Base-by-base conservation (phyloP, 176 grass and related monocot genomes). In the Oryza glumipatula region DNA sequence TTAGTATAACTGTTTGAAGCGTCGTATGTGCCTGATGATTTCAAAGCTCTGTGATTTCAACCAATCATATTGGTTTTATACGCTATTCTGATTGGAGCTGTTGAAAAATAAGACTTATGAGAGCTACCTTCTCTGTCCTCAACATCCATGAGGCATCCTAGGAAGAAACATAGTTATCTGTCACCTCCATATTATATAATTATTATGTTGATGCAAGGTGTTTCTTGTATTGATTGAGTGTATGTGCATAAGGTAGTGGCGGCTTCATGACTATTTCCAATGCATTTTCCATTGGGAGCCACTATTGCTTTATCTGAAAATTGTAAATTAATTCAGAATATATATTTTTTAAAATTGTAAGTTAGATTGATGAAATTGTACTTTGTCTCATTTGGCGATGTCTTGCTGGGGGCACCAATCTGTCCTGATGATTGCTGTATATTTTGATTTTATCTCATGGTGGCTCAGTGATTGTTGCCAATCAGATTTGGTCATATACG, bases 11-110 rank as follows among this genome's bases (percentile, higher is more conserved):
- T 51, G 17, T 44, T 54, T 15, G 6, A 6, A 32, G 41, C 67
- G 6, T 44, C 66, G 7, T 41, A 2, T 26, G 21, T 0, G 26
- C 48, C 71, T 70, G 30, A 19, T 73, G 36, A 15, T 73, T 82
- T 74, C 60, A 13, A 58, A 33, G 36, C 80, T 79, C 38, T 49
- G 64, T 86, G 75, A 83, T 86, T 83, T 72, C 22, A 74, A 80
- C 81, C 72, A 78, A 86, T 68, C 43, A 61, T 0, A 63, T 83
- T 85, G 60, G 91, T 84, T 52, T 80, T 88, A 93, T 93, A 88
- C 45, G 78, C 82, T 86, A 90, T 93, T 86, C 91, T 86, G 85
- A 90, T 66, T 76, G 4, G 3, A 4, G 4, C 44, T 84, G 68
- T 61, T 80, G 85, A 87, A 70, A 86, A 70, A 69, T 83, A 33